Conservation (phyloP, 2,329 filamentous ascomycete genomes). For the Beauveria caledonica region DNA sequence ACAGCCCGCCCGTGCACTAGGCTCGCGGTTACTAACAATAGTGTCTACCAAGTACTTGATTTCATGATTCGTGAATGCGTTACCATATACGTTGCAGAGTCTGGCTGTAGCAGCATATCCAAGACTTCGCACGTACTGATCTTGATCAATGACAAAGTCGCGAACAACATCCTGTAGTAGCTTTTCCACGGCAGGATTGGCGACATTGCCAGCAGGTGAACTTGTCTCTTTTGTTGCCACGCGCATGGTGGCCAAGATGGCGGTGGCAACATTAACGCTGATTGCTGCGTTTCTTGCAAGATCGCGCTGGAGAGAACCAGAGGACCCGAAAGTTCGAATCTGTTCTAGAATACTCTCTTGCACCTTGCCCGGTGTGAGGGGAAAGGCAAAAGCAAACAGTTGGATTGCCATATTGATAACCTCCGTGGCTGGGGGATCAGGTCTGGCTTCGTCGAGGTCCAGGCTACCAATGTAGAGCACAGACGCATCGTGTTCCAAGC, state of each 20-base stretch:
- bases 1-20: slow-evolving; percentile 86
- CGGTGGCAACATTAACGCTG: slow-evolving; percentile 79
- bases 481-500: slow-evolving; percentile 83
- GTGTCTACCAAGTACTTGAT: slow-evolving; percentile 90
- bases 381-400: slow-evolving; percentile 84
- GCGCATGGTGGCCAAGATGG: slow-evolving; percentile 70
- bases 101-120: slow-evolving; percentile 80
- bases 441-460: slow-evolving; percentile 38
- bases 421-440: slow-evolving; percentile 81
- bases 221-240: slow-evolving; percentile 76
- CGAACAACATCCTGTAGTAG: slow-evolving; percentile 67
- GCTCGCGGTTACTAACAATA: slow-evolving; percentile 88
- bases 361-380: slow-evolving; percentile 80
- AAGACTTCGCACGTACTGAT: slow-evolving; percentile 77
- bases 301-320: slow-evolving; percentile 72
- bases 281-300: slow-evolving; percentile 84
- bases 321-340: slow-evolving; percentile 79
- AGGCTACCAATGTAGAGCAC: slow-evolving; percentile 57
- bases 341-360: slow-evolving; percentile 96
- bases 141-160: slow-evolving; percentile 70
- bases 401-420: slow-evolving; percentile 92
- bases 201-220: slow-evolving; percentile 64
- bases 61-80: slow-evolving; percentile 78
- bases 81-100: slow-evolving; percentile 77
- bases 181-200: slow-evolving; percentile 68